Percentiles rank a stretch among this genome's conserved stretches.
Conservation (phyloP, 1,284 basidiomycete species). For the Salmacisia buchloeana region DNA sequence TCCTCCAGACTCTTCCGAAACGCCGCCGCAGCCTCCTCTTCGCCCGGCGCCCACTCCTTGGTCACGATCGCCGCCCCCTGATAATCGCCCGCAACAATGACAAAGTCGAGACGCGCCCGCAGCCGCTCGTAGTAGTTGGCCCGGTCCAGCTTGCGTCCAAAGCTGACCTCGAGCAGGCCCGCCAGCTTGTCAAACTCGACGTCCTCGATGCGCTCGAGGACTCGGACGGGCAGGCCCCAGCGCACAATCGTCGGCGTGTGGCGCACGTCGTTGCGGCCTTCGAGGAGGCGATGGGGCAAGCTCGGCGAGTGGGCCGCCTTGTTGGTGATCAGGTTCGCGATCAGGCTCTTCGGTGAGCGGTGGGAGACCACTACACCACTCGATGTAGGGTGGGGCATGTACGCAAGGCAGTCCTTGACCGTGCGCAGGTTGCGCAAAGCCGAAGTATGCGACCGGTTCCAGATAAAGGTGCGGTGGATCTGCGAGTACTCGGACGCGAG, state of each 20-base stretch:
- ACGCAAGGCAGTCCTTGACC: conserved; percentile 76
- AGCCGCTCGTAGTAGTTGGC: conserved; percentile 74
- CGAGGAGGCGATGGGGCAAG: conserved; percentile 83
- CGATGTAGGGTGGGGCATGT: conserved; percentile 80
- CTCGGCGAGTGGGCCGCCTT: conserved; percentile 94
- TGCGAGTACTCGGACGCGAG: conserved; percentile 78
- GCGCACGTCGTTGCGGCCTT: conserved; percentile 74
- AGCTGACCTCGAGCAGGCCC: conserved; percentile 76
- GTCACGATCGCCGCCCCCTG: conserved; percentile 92
- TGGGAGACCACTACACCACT: conserved; percentile 96
- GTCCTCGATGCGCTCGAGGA: conserved; percentile 62
- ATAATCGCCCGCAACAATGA: conserved; percentile 93
- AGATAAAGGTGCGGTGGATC: conserved; percentile 83
- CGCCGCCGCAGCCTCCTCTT: conserved; percentile 17
- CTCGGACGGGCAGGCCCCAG: conserved; percentile 76
- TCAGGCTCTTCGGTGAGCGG: conserved; percentile 87
- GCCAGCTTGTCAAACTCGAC: conserved; percentile 75
- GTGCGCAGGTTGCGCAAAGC: conserved; percentile 82
- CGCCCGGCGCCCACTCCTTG: conserved; percentile 59
- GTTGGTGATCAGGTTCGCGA: conserved; percentile 96
- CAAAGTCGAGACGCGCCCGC: conserved; percentile 74
- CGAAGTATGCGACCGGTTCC: conserved; percentile 75
- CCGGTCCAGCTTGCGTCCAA: conserved; percentile 69
- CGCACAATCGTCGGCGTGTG: conserved; percentile 91
- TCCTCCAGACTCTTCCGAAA: background rate